Evolutionary conservation across 177 flowering plant genomes (phyloP), one percentile per base, ranked within the genome.

Genomic region (Vitis hybrid): DNA sequence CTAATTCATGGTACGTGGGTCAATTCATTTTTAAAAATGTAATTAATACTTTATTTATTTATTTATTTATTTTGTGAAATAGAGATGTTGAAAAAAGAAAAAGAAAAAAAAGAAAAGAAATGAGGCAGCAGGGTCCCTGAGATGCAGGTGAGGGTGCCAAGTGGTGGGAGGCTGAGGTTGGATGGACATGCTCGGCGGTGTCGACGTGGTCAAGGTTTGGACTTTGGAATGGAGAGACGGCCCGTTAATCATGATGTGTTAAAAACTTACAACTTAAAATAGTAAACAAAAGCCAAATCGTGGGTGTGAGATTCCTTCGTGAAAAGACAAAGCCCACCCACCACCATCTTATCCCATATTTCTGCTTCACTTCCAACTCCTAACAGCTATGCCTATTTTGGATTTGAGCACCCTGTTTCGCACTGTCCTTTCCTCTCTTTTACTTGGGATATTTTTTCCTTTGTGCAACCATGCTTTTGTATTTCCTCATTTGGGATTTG

Each of bases 121-220:
- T 29, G 31, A 0, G 31, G 31, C 31, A 29, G 31, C 31, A 29
- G 31, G 31, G 69, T 67, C 65, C 5, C 8, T 58, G 57, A 10
- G 62, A 65, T 51, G 60, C 55, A 51, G 77, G 74, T 58, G 45
- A n/a, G 63, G 14, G 1, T 51, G 70, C 78, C 85, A 82, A 75
- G 69, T 82, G 85, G 78, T 64, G 59, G 58, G 59, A 77, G 22
- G 60, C 21, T 33, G 10, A 71, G 11, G 10, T 75, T 72, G 81
- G 76, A 61, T 51, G 73, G 72, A 39, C 74, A 7, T 64, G 76
- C 67, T 63, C 74, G 77, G 77, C 78, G 68, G 16, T 74, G 77
- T 81, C 78, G 67, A 71, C 74, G 78, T 68, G 33, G 67, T 69
- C 71, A 56, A 77, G 53, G 64, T 51, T 52, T 62, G 19, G 68